Base-by-base conservation (phyloP, 495 filamentous ascomycete genomes). In the Trichocladium antarcticum region DNA sequence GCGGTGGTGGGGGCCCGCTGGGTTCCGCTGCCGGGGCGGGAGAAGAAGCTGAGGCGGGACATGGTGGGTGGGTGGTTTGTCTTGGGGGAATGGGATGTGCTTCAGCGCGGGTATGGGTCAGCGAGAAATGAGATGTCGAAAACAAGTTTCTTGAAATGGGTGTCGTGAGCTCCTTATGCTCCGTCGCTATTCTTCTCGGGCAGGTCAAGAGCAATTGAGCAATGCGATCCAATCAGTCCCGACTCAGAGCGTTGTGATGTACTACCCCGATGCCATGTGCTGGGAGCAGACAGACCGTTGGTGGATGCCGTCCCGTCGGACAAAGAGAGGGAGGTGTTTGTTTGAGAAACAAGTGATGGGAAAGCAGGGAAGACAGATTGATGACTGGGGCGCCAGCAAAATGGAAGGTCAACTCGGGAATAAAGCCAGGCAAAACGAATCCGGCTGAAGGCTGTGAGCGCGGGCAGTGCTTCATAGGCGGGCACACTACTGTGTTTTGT, bases 41-140 rank as follows among this genome's bases (percentile, higher is more conserved):
- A 14, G 51, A 64, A 50, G 50, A 65, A 58, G 57, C 60, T 60
- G 49, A 65, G 57, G 34, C 63, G 57, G 51, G 58, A 54, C 60
- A 63, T 60, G 37, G 48, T 55, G 19, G 51, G 32, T 27, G 24
- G 4, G 4, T 27, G 24, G 24, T 27, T 4, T 3, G 24, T 27
- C 4, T 27, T 27, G 24, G 3, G 24, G 8, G n/a, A n/a, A n/a
- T n/a, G n/a, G n/a, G n/a, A n/a, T n/a, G n/a, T n/a, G n/a, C n/a
- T n/a, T n/a, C n/a, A n/a, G n/a, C n/a, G n/a, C n/a, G n/a, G n/a
- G n/a, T n/a, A n/a, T n/a, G n/a, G n/a, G n/a, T n/a, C n/a, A n/a
- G n/a, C n/a, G n/a, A n/a, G n/a, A n/a, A n/a, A n/a, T n/a, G n/a
- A n/a, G n/a, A n/a, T n/a, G n/a, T n/a, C n/a, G 24, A 27, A n/a